phyloP scores from a whole-genome alignment of 2,329 filamentous ascomycete genomes.

The Fusarium siculi region DNA sequence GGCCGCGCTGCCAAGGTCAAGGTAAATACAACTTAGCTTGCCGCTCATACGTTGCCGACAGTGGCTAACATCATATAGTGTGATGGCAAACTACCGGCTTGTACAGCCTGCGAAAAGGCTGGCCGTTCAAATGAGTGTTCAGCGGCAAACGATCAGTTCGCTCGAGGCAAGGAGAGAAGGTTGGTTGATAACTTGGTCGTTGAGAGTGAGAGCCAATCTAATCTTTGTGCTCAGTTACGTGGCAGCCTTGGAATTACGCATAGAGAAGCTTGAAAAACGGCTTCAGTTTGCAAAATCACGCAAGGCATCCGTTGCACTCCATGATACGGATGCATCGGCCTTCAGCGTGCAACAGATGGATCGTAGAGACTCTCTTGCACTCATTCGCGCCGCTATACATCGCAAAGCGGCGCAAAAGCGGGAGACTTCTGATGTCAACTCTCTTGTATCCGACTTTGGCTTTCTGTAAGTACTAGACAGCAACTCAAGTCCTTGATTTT shows the following conservation, averaged over 20 bases:
- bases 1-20: constrained; percentile 93
- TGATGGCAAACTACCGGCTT: constrained; percentile 94
- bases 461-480: constrained; percentile 71
- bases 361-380: constrained; percentile 71
- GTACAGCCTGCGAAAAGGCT: constrained; percentile 93
- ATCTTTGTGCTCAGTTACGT: constrained; percentile 74
- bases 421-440: constrained; percentile 89
- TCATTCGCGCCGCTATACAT: constrained; percentile 70
- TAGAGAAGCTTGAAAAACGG: constrained; percentile 86
- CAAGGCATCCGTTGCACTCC: constrained; percentile 75
- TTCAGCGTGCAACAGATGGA: constrained; percentile 55
- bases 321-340: constrained; percentile 63
- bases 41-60: not conserved
- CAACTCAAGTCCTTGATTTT: not conserved
- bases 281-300: constrained; percentile 76
- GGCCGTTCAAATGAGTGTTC: constrained; percentile 89
- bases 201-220: constrained; percentile 1
- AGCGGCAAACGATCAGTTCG: constrained; percentile 95
- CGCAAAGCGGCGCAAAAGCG: constrained; percentile 71
- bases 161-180: constrained; percentile 93
- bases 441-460: constrained; percentile 92
- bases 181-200: constrained; percentile 45
- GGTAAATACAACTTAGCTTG: constrained; percentile 52
- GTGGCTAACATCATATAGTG: constrained; percentile 64
- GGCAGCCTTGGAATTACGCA: constrained; percentile 88